These are phyloP conservation scores for Alternaria ethzedia DNA, from an alignment of 2,329 filamentous ascomycete species.

Conservation along the genomic window DNA sequence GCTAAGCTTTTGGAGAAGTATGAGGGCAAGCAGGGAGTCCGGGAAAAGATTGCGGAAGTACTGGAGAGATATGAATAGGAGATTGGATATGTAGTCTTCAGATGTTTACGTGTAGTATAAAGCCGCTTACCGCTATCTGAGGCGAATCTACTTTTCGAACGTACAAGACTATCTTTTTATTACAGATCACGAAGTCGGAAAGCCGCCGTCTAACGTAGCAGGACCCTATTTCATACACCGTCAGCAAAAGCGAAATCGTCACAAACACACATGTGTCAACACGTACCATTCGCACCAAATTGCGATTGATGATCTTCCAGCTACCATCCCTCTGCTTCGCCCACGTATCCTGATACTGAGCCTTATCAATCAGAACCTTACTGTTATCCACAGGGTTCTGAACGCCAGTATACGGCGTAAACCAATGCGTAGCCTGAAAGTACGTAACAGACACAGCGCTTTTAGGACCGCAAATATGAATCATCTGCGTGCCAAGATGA, in stretches of 20 bases:
- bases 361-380: background rate
- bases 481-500: background rate
- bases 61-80: slow-evolving; percentile 49
- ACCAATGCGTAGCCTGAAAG: background rate
- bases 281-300: background rate
- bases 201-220: background rate
- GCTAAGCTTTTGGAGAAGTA: slow-evolving; percentile 48
- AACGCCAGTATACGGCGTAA: background rate
- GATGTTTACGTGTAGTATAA: fast-evolving
- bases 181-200: background rate
- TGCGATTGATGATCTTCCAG: background rate
- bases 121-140: fast-evolving
- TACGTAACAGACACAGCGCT: background rate
- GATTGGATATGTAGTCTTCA: background rate
- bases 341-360: background rate
- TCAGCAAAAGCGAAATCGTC: background rate
- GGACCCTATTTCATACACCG: background rate
- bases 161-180: background rate
- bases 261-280: background rate
- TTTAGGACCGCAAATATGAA: background rate
- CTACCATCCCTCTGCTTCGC: background rate
- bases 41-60: slow-evolving; percentile 69
- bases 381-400: background rate
- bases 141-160: background rate
- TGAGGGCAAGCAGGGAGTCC: slow-evolving; percentile 55